A percentile compares a stretch with the other conserved stretches of the same genome.
Conservation (phyloP, 306 rosid species). For the Nissolia schottii region DNA sequence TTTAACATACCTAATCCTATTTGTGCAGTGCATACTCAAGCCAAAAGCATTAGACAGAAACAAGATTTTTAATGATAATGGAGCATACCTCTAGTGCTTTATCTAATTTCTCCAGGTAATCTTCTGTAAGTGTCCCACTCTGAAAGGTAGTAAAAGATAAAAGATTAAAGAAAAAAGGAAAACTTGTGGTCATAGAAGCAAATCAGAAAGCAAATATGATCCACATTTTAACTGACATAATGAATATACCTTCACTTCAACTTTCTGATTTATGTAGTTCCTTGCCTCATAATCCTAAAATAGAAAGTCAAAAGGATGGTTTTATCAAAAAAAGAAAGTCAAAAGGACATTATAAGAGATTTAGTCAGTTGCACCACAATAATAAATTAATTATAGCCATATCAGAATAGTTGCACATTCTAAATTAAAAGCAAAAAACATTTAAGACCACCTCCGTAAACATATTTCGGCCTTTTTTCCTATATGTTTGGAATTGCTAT, state of each 20-base stretch:
- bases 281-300: conserved; percentile 84
- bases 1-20: neutral
- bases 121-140: conserved; percentile 75
- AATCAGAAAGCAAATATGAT: conserved; percentile 16
- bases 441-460: neutral
- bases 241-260: conserved; percentile 70
- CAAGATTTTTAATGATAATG: neutral
- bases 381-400: neutral
- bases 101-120: conserved; percentile 71
- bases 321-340: conserved; percentile 14
- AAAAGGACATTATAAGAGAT: neutral
- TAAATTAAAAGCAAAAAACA: neutral
- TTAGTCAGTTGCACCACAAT: neutral
- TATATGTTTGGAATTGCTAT: neutral
- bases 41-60: neutral
- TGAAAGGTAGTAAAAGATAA: too few relatives aligned
- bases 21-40: neutral
- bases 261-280: conserved; percentile 70
- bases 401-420: neutral
- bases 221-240: conserved; percentile 18
- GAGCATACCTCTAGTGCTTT: conserved; percentile 73
- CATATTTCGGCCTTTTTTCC: neutral
- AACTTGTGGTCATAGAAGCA: neutral
- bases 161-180: neutral
- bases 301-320: conserved; percentile 4